Percentiles rank a stretch among this genome's conserved stretches.
These are phyloP conservation scores for Plasmodium ovale DNA, from an alignment of 169 alveolate genomes.

Conservation along the genomic window DNA sequence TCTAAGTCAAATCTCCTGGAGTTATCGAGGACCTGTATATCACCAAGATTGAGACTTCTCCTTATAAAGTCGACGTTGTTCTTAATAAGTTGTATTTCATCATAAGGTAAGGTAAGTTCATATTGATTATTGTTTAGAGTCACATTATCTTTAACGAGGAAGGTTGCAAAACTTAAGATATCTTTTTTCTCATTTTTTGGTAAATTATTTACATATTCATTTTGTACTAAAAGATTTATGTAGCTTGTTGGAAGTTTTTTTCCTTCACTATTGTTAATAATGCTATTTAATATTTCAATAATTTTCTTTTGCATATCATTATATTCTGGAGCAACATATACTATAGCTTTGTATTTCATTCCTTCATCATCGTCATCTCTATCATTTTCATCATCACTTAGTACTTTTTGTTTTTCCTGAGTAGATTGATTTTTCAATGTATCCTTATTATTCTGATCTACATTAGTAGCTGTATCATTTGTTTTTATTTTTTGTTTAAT, in stretches of 20 bases:
- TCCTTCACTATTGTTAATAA: slow-evolving; percentile 71
- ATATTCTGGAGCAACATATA: slow-evolving; percentile 75
- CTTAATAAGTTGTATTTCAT: slow-evolving; percentile 76
- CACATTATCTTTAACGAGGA: slow-evolving; percentile 86
- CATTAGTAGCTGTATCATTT: neutral
- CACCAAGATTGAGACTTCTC: slow-evolving; percentile 67
- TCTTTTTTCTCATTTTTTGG: slow-evolving; percentile 84
- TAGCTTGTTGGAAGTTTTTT: slow-evolving; percentile 68
- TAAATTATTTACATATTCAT: slow-evolving; percentile 77
- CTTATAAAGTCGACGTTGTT: slow-evolving; percentile 67
- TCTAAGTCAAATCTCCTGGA: slow-evolving; percentile 75
- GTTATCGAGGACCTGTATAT: slow-evolving; percentile 79
- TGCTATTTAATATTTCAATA: slow-evolving; percentile 67
- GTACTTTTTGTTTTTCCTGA: too few relatives aligned
- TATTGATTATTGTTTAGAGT: slow-evolving; percentile 84
- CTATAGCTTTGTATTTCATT: slow-evolving; percentile 24
- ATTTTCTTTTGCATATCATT: slow-evolving; percentile 77
- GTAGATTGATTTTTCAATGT: too few relatives aligned
- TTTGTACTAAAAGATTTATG: slow-evolving; percentile 75
- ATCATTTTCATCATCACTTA: neutral
- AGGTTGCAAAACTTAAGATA: slow-evolving; percentile 91
- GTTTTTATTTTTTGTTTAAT: slow-evolving; percentile 11
- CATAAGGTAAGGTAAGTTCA: slow-evolving; percentile 83
- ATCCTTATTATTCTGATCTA: neutral
- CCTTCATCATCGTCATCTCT: slow-evolving; percentile 68